Conservation (phyloP, 345 rosid species). For the Pelargonium nanum region DNA sequence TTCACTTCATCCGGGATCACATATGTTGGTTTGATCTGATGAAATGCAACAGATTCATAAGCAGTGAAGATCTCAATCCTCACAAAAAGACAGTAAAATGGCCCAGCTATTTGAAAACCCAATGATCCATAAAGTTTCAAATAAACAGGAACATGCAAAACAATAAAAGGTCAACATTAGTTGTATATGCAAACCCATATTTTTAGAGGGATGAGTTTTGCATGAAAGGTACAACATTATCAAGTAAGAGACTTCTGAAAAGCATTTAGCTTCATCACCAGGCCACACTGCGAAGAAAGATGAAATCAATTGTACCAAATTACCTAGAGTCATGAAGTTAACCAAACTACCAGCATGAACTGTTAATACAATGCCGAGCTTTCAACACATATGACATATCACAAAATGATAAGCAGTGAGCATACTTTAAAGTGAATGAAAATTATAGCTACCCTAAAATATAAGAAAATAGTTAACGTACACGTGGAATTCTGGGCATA, state of each 20-base stretch:
- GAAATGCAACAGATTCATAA: not conserved
- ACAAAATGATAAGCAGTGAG: not conserved
- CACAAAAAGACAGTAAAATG: not conserved
- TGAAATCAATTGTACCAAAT: too few relatives aligned
- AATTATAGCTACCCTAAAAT: not conserved
- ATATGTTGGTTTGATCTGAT: conserved; percentile 61
- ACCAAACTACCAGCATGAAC: not conserved
- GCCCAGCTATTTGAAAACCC: not conserved
- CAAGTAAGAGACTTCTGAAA: too few relatives aligned
- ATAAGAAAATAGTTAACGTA: conserved; percentile 13
- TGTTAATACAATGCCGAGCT: not conserved
- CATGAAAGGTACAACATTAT: too few relatives aligned
- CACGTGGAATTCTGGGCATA: conserved; percentile 38
- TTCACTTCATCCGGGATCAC: conserved; percentile 76
- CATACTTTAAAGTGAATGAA: not conserved
- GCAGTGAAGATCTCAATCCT: not conserved
- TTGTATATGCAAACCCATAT: too few relatives aligned
- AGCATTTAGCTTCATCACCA: too few relatives aligned
- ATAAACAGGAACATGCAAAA: not conserved
- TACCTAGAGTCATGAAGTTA: too few relatives aligned
- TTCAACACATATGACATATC: not conserved
- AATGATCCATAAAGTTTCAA: too few relatives aligned
- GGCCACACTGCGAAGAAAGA: too few relatives aligned
- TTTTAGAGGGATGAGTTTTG: too few relatives aligned
- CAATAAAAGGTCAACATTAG: too few relatives aligned